Percentiles rank a stretch among this genome's conserved stretches.
These are phyloP conservation scores for Diphasiastrum complanatum DNA, from an alignment of 83 land plant species.

Conservation along the genomic window DNA sequence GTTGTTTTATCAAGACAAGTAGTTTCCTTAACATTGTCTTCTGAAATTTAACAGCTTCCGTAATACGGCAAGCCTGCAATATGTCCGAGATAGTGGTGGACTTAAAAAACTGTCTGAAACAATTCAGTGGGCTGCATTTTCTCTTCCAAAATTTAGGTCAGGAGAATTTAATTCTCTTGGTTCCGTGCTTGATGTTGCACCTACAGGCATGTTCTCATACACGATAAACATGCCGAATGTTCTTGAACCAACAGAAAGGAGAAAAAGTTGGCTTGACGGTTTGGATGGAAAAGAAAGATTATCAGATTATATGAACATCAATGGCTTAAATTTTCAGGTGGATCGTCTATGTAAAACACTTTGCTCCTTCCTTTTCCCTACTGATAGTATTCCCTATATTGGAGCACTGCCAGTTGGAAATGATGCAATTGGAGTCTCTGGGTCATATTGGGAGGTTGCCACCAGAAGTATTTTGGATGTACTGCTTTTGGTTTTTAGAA, in stretches of 20 bases:
- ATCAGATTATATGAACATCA: too few species aligned
- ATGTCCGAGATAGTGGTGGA: slow-evolving; percentile 75
- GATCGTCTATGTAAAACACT: slow-evolving; percentile 55
- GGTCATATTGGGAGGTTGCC: slow-evolving; percentile 75
- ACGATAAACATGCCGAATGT: background rate
- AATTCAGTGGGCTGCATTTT: slow-evolving; percentile 78
- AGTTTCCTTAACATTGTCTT: too few species aligned
- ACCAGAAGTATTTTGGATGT: slow-evolving; percentile 74
- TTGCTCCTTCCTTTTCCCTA: slow-evolving; percentile 66
- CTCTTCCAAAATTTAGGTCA: slow-evolving; percentile 49
- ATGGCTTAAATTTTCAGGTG: slow-evolving; percentile 54
- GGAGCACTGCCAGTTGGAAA: slow-evolving; percentile 32
- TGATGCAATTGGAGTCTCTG: slow-evolving; percentile 31
- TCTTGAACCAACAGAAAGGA: background rate
- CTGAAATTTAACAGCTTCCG: slow-evolving; percentile 61
- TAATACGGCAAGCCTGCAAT: slow-evolving; percentile 68
- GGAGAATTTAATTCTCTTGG: slow-evolving; percentile 6
- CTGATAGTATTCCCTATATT: slow-evolving; percentile 35
- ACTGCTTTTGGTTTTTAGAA: slow-evolving; percentile 57
- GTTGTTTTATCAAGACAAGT: too few species aligned
- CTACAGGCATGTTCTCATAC: background rate
- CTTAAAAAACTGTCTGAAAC: slow-evolving; percentile 68
- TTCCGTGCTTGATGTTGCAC: too few species aligned
- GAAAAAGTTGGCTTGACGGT: too few species aligned
- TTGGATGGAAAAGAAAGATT: too few species aligned